phyloP scores from a whole-genome alignment of 257 asterid species.

The Solanum sejunctum region DNA sequence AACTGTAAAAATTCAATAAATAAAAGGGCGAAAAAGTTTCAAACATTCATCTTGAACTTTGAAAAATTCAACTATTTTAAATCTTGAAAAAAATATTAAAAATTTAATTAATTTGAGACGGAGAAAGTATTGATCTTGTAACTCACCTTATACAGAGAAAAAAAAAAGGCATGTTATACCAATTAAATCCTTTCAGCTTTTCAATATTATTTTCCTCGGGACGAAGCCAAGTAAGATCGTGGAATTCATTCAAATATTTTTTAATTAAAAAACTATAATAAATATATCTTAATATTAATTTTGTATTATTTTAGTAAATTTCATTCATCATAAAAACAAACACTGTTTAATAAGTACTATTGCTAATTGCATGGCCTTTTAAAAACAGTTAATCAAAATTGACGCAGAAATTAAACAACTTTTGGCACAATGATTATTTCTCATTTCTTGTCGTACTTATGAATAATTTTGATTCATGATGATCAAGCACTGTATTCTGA shows the following conservation, averaged over 20 bases:
- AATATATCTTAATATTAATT: not conserved
- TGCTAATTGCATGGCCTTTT: not conserved
- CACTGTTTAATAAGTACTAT: no score
- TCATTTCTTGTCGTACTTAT: not conserved
- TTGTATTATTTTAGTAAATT: no score
- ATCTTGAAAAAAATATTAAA: no score
- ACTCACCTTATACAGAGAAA: not conserved
- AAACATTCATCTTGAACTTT: no score
- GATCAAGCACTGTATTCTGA: not conserved
- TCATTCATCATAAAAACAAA: no score
- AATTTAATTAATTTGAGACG: no score
- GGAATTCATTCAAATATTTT: rapidly evolving
- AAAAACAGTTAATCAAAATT: not conserved
- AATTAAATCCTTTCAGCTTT: not conserved
- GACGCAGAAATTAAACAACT: not conserved
- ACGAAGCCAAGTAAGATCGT: not conserved
- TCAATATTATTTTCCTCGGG: not conserved
- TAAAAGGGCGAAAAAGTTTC: no score
- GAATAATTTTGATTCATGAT: not conserved
- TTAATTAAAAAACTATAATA: not conserved
- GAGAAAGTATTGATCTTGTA: not conserved
- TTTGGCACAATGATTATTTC: not conserved
- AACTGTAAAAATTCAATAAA: no score
- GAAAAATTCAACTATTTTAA: no score
- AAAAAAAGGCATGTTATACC: not conserved